Evolutionary conservation across 768 basidiomycete genomes (phyloP).

Genomic region (Lactarius hengduanensis): DNA sequence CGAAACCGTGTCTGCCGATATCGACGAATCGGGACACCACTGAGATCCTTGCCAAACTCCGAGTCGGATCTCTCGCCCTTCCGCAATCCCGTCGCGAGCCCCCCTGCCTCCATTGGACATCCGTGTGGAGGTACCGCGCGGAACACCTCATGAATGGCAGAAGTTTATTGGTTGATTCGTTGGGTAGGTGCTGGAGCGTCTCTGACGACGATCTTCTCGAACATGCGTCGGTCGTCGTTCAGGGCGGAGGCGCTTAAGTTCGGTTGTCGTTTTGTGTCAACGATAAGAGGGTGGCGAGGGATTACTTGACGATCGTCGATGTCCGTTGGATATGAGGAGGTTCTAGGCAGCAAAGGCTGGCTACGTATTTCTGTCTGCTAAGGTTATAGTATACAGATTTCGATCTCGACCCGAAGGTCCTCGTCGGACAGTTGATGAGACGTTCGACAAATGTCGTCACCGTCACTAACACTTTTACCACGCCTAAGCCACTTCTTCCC

Average conservation of each 20-base stretch:
- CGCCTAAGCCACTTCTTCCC: slow-evolving; percentile 29
- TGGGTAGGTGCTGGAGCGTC: slow-evolving; percentile 94
- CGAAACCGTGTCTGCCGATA: background rate
- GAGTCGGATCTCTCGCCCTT: slow-evolving; percentile 53
- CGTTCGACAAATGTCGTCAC: slow-evolving; percentile 86
- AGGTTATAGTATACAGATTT: slow-evolving; percentile 52
- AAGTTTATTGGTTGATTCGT: slow-evolving; percentile 69
- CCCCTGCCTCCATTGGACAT: too few species aligned
- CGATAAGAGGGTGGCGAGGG: slow-evolving; percentile 83
- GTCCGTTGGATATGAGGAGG: too few species aligned
- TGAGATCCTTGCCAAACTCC: background rate
- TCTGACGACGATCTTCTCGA: slow-evolving; percentile 99
- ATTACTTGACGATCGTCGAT: slow-evolving; percentile 36
- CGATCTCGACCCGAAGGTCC: slow-evolving; percentile 79
- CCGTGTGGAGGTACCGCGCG: slow-evolving; percentile 29
- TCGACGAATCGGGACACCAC: background rate
- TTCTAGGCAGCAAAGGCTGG: too few species aligned
- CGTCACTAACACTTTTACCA: slow-evolving; percentile 96
- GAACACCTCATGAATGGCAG: slow-evolving; percentile 89
- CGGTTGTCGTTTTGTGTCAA: slow-evolving; percentile 55
- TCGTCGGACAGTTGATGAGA: slow-evolving; percentile 97
- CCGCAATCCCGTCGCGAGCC: slow-evolving; percentile 89
- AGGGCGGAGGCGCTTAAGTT: slow-evolving; percentile 36
- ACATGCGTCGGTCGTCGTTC: slow-evolving; percentile 74
- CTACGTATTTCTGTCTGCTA: too few species aligned